Evolutionary conservation across 495 filamentous ascomycete genomes (phyloP).

Genomic region (Pseudoneurospora amorphoporcata): DNA sequence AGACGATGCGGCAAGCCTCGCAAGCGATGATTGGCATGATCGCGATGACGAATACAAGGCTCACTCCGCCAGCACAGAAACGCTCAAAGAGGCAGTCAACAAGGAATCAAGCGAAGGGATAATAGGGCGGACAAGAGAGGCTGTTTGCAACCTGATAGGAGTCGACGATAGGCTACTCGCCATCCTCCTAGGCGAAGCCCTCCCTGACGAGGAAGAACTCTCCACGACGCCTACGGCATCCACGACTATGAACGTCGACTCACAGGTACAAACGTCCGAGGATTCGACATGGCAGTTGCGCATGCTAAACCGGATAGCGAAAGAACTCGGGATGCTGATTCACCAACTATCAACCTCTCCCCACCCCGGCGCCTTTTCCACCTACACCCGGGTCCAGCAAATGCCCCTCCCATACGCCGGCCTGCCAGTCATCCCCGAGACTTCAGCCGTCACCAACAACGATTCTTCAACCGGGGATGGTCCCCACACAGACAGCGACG

Average conservation of each 20-base stretch:
- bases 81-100: constrained; percentile 15
- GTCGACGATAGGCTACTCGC: constrained; percentile 78
- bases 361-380: constrained; percentile 64
- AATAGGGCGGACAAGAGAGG: constrained; percentile 68
- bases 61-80: background rate
- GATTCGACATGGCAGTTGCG: constrained; percentile 60
- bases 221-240: constrained; percentile 33
- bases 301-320: constrained; percentile 73
- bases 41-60: constrained; percentile 18
- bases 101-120: constrained; percentile 46
- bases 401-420: constrained; percentile 45
- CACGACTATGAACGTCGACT: constrained; percentile 12
- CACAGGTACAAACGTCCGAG: constrained; percentile 19
- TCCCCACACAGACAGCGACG: background rate
- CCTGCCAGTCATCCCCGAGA: constrained; percentile 43
- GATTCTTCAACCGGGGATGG: constrained; percentile 2
- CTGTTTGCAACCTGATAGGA: constrained; percentile 82
- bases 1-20: constrained; percentile 23
- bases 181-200: constrained; percentile 75
- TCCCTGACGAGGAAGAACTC: constrained; percentile 49
- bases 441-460: constrained; percentile 18
- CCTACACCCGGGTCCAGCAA: constrained; percentile 49
- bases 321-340: constrained; percentile 74
- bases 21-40: constrained; percentile 30
- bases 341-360: constrained; percentile 66